A percentile compares a stretch with the other conserved stretches of the same genome.
Conservation (phyloP, 805 yeast species). For the Myxozyma neglecta region DNA sequence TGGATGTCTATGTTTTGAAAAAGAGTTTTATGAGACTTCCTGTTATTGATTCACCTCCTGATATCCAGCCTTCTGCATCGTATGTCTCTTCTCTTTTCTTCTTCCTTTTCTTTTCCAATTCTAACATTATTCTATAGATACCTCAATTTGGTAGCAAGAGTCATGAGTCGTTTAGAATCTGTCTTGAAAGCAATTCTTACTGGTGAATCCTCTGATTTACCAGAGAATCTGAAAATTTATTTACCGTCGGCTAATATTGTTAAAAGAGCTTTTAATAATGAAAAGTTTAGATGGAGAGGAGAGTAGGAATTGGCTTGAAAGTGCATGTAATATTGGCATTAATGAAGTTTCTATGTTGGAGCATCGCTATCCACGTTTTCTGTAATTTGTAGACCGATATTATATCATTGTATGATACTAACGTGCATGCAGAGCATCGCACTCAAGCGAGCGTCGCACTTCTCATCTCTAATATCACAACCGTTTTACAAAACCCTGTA, state of each 20-base stretch:
- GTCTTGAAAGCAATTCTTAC: constrained; percentile 69
- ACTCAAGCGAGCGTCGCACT: too few relatives aligned
- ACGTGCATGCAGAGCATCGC: too few relatives aligned
- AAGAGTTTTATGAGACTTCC: constrained; percentile 46
- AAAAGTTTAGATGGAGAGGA: constrained; percentile 25
- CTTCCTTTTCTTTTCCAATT: not conserved
- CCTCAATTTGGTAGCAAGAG: constrained; percentile 48
- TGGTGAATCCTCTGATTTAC: constrained; percentile 44
- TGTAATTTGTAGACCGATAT: too few relatives aligned
- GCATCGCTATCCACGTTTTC: not conserved
- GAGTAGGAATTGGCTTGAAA: not conserved
- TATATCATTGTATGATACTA: too few relatives aligned
- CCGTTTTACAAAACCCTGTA: too few relatives aligned
- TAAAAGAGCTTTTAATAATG: constrained; percentile 18
- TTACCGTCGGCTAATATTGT: constrained; percentile 21
- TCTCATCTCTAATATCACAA: too few relatives aligned
- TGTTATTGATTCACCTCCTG: constrained; percentile 30
- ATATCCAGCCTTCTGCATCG: constrained; percentile 16
- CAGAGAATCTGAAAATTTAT: constrained; percentile 28
- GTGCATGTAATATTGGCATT: not conserved
- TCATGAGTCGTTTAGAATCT: constrained; percentile 52
- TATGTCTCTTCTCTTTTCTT: not conserved
- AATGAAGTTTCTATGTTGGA: not conserved
- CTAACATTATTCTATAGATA: constrained; percentile 38
- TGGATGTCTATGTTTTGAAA: constrained; percentile 70